A percentile compares a stretch with the other conserved stretches of the same genome.
These are phyloP conservation scores for Blastobotrys proliferans DNA, from an alignment of 1,139 yeast genomes.

Conservation along the genomic window DNA sequence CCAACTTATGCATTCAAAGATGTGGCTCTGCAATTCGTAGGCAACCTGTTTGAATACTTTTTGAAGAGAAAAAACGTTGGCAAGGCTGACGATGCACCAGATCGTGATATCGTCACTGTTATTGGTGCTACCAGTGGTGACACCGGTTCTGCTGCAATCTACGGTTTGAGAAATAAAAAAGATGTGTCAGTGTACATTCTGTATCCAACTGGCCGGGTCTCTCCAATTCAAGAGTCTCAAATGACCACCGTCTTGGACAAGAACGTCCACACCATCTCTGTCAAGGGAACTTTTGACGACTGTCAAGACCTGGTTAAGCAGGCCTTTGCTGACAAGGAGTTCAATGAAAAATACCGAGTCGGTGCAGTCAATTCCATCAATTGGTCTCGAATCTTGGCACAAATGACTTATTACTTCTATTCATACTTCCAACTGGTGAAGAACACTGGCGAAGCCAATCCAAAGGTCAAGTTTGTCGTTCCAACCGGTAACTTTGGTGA, in stretches of 20 bases:
- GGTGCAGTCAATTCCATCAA: constrained; percentile 98
- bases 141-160: constrained; percentile 98
- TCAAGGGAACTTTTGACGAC: constrained; percentile 94
- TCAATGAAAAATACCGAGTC: constrained; percentile 82
- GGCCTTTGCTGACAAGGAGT: constrained; percentile 82
- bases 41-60: constrained; percentile 91
- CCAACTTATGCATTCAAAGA: constrained; percentile 99
- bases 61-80: constrained; percentile 69
- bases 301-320: constrained; percentile 96
- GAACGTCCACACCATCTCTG: constrained; percentile 91
- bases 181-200: constrained; percentile 94
- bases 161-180: constrained; percentile 93
- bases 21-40: constrained; percentile 96
- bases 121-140: constrained; percentile 99
- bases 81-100: constrained; percentile 48
- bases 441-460: constrained; percentile 33
- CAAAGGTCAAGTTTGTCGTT: constrained; percentile 70
- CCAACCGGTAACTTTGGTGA: constrained; percentile 99
- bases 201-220: constrained; percentile 95
- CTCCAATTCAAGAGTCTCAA: constrained; percentile 97
- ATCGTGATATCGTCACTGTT: constrained; percentile 81
- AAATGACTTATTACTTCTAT: constrained; percentile 92
- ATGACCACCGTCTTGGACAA: constrained; percentile 96
- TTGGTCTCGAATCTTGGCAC: constrained; percentile 98
- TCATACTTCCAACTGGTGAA: constrained; percentile 75